A percentile compares a stretch with the other conserved stretches of the same genome.
Conservation (phyloP, 495 filamentous ascomycete species). For the Opeltia flavorubescens region DNA sequence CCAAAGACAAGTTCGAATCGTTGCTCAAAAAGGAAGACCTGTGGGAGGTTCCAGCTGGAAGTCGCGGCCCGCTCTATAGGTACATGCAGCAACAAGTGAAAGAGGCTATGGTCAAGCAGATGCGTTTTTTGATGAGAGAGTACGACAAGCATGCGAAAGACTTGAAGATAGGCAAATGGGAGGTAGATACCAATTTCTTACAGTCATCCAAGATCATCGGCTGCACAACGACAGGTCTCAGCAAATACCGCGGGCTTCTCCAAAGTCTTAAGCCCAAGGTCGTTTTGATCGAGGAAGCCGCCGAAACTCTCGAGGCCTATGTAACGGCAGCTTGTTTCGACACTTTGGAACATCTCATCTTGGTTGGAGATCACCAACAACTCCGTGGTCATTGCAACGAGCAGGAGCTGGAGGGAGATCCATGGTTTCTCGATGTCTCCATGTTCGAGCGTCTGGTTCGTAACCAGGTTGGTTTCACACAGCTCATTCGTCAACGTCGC, state of each 20-base stretch:
- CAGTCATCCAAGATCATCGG: constrained; percentile 46
- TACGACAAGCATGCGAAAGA: constrained; percentile 30
- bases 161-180: constrained; percentile 39
- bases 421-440: constrained; percentile 54
- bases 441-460: constrained; percentile 66
- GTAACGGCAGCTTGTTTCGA: constrained; percentile 50
- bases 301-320: constrained; percentile 55
- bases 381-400: constrained; percentile 49
- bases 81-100: constrained; percentile 35
- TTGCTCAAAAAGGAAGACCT: constrained; percentile 27
- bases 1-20: constrained; percentile 21
- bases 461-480: constrained; percentile 49
- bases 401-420: constrained; percentile 34
- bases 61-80: constrained; percentile 47
- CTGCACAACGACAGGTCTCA: constrained; percentile 73
- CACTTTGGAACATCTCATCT: constrained; percentile 55
- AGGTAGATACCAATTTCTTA: constrained; percentile 37
- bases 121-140: constrained; percentile 26
- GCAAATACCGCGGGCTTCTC: constrained; percentile 68
- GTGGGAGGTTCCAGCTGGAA: constrained; percentile 36
- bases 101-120: constrained; percentile 21
- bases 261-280: constrained; percentile 52
- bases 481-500: constrained; percentile 47
- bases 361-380: constrained; percentile 68
- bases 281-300: constrained; percentile 64